Conservation (phyloP, 2,329 filamentous ascomycete genomes). For the Dissoconium aciculare region DNA sequence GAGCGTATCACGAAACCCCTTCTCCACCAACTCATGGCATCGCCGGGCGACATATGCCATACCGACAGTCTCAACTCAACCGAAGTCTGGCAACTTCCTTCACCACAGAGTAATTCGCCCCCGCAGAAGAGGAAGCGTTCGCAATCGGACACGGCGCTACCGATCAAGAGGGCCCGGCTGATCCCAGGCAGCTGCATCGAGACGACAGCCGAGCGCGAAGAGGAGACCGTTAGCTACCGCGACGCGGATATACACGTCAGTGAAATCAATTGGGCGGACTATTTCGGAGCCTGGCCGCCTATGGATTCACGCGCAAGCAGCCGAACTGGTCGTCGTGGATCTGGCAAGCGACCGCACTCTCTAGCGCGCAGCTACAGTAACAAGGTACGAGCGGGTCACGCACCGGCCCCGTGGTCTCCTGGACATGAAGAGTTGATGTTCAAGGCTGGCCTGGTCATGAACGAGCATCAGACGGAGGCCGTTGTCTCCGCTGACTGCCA, state of each 20-base stretch:
- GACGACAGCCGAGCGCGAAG: too few relatives aligned
- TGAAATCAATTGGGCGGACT: constrained; percentile 5
- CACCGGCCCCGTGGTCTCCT: constrained; percentile 8
- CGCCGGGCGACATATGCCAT: too few relatives aligned
- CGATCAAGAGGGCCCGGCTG: neutral
- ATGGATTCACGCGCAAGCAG: constrained; percentile 2
- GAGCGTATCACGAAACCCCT: too few relatives aligned
- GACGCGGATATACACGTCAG: constrained; percentile 2
- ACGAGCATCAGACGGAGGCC: constrained; percentile 4
- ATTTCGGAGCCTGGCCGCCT: constrained; percentile 5
- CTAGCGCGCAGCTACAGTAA: constrained; percentile 7
- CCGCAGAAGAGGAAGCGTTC: neutral
- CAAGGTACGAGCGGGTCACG: constrained; percentile 6
- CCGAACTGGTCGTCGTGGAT: constrained; percentile 1
- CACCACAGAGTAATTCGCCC: neutral
- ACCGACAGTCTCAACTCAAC: too few relatives aligned
- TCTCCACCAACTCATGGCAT: too few relatives aligned
- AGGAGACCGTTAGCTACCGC: too few relatives aligned
- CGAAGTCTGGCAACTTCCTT: neutral
- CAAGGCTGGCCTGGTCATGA: constrained; percentile 8
- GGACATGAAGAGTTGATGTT: constrained; percentile 9
- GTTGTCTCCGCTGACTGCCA: constrained; percentile 4
- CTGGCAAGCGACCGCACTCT: constrained; percentile 2
- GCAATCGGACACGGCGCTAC: neutral
- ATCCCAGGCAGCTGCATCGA: neutral